Evolutionary conservation across 1,139 yeast genomes (phyloP).

Genomic region (Taiozyma onychis): DNA sequence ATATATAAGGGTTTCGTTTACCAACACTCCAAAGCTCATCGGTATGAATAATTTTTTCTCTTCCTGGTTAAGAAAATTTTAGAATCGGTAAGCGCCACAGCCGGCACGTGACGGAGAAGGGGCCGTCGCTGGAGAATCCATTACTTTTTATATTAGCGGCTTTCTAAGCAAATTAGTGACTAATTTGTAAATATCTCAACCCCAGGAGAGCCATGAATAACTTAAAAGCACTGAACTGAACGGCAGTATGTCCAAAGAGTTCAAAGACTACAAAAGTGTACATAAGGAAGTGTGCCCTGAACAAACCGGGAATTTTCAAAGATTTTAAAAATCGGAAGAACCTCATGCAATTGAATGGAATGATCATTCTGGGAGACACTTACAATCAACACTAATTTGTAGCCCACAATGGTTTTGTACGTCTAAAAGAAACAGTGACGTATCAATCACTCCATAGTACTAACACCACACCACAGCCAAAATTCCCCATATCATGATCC

Average conservation of each 20-base stretch:
- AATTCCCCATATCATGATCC: conserved; percentile 61
- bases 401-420: conserved; percentile 12
- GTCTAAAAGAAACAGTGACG: conserved; percentile 1
- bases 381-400: background rate
- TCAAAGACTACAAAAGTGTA: too few relatives aligned
- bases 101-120: too few relatives aligned
- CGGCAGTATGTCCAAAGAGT: too few relatives aligned
- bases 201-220: too few relatives aligned
- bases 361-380: background rate
- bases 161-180: too few relatives aligned
- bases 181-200: too few relatives aligned
- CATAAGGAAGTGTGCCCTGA: too few relatives aligned
- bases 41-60: background rate
- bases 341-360: background rate
- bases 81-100: conserved; percentile 1
- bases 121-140: too few relatives aligned
- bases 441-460: too few relatives aligned
- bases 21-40: background rate
- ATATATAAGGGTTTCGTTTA: background rate
- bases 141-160: too few relatives aligned
- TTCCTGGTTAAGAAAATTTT: conserved; percentile 1
- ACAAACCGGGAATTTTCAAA: too few relatives aligned
- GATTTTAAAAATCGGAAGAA: background rate
- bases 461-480: conserved; percentile 8
- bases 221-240: too few relatives aligned